Evolutionary conservation across 1,139 yeast genomes (phyloP).

Genomic region (Taphrina flavorubra): DNA sequence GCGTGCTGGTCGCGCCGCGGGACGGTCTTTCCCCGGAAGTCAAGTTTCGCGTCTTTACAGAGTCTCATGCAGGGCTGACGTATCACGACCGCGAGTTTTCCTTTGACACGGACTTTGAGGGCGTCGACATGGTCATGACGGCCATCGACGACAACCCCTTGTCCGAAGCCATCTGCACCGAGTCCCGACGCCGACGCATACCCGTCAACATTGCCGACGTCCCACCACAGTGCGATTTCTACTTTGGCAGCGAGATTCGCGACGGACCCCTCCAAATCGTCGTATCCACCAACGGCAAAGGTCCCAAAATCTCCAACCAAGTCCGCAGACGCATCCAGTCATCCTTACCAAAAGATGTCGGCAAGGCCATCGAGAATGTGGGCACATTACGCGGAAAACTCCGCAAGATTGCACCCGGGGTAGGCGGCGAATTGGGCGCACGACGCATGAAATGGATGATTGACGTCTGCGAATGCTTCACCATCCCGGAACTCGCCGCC

Average conservation of each 20-base stretch:
- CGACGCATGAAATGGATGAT: conserved; percentile 47
- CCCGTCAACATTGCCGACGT: conserved; percentile 87
- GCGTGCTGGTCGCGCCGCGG: conserved; percentile 70
- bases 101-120: conserved; percentile 47
- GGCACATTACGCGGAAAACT: conserved; percentile 64
- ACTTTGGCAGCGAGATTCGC: conserved; percentile 79
- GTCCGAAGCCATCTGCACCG: conserved; percentile 65
- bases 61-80: conserved; percentile 55
- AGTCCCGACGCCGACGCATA: conserved; percentile 59
- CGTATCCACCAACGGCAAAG: conserved; percentile 83
- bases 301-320: conserved; percentile 74
- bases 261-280: conserved; percentile 79
- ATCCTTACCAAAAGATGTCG: conserved; percentile 49
- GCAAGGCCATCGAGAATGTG: conserved; percentile 67
- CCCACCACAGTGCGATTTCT: conserved; percentile 81
- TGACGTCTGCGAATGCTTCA: conserved; percentile 46
- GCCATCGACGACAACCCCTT: conserved; percentile 75
- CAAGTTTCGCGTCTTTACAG: conserved; percentile 54
- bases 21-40: conserved; percentile 59
- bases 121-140: conserved; percentile 63
- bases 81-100: conserved; percentile 61
- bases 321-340: conserved; percentile 65
- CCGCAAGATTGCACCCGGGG: conserved; percentile 52
- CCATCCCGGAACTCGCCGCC: conserved; percentile 44
- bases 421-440: conserved; percentile 42